Evolutionary conservation across 139 green algal genomes (phyloP).

Genomic region (Micromonas pusilla): DNA sequence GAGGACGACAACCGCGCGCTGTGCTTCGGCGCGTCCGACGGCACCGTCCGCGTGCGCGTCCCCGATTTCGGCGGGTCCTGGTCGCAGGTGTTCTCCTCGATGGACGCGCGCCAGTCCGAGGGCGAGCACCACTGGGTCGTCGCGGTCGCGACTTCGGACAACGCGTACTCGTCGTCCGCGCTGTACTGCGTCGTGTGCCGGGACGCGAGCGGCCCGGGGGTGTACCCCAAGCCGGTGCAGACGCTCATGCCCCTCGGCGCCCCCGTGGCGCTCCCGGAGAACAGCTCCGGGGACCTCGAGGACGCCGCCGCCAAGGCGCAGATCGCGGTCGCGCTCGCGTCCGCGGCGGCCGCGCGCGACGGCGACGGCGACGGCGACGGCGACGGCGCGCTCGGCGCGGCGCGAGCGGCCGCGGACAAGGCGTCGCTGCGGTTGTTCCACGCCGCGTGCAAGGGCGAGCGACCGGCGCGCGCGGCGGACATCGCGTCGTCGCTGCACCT

Average conservation of each 20-base stretch:
- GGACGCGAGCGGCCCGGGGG: constrained; percentile 34
- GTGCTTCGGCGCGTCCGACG: constrained; percentile 54
- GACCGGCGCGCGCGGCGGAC: constrained; percentile 42
- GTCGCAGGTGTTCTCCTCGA: constrained; percentile 54
- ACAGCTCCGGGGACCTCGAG: constrained; percentile 19
- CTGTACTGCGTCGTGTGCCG: constrained; percentile 61
- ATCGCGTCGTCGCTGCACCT: constrained; percentile 45
- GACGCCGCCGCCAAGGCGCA: constrained; percentile 1
- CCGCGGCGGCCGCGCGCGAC: constrained; percentile 22
- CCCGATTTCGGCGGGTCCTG: constrained; percentile 63
- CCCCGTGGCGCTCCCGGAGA: constrained; percentile 43
- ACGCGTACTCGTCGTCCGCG: neutral
- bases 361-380: neutral
- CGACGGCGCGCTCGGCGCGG: constrained; percentile 25
- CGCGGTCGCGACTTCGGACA: constrained; percentile 42
- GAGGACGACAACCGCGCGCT: constrained; percentile 50
- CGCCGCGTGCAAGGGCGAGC: constrained; percentile 37
- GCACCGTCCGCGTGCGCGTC: constrained; percentile 41
- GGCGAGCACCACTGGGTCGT: constrained; percentile 67
- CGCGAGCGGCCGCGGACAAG: constrained; percentile 39
- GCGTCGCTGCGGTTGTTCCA: constrained; percentile 41
- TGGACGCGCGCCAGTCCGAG: constrained; percentile 34
- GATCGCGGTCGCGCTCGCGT: constrained; percentile 1
- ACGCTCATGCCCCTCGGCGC: constrained; percentile 45
- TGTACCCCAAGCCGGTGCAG: constrained; percentile 57